Conservation (phyloP, 2,329 filamentous ascomycete genomes). For the Fusarium sp. region DNA sequence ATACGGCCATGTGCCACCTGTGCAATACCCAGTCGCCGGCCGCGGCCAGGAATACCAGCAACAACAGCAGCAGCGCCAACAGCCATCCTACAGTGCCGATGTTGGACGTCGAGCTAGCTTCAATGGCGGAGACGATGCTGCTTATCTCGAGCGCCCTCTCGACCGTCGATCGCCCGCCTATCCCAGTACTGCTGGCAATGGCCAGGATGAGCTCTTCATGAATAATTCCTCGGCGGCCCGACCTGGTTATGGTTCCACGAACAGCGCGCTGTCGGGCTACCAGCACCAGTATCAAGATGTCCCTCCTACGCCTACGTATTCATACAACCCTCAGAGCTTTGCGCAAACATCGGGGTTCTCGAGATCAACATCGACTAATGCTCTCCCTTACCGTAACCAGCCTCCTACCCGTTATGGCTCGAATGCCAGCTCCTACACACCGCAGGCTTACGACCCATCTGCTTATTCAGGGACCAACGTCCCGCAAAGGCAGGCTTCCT, state of each 20-base stretch:
- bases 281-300: constrained; percentile 61
- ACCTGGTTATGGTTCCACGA: constrained; percentile 54
- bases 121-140: constrained; percentile 77
- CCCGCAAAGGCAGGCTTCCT: constrained; percentile 62
- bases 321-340: constrained; percentile 79
- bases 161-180: constrained; percentile 36
- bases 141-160: constrained; percentile 56
- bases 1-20: constrained; percentile 72
- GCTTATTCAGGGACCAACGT: constrained; percentile 61
- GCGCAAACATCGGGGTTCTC: constrained; percentile 48
- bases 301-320: constrained; percentile 57
- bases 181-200: constrained; percentile 21
- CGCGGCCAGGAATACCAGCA: constrained; percentile 46
- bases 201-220: constrained; percentile 72
- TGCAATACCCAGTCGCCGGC: constrained; percentile 66
- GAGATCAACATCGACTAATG: constrained; percentile 62
- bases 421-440: constrained; percentile 57
- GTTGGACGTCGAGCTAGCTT: constrained; percentile 71
- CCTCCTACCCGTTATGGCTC: constrained; percentile 51
- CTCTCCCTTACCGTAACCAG: constrained; percentile 59
- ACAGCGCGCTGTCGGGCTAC: constrained; percentile 60
- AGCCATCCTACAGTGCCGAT: constrained; percentile 47
- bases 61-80: constrained; percentile 48
- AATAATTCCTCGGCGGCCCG: constrained; percentile 53
- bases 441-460: constrained; percentile 66